These are phyloP conservation scores for Ciborinia camelliae DNA, from an alignment of 2,329 filamentous ascomycete genomes.

Conservation along the genomic window DNA sequence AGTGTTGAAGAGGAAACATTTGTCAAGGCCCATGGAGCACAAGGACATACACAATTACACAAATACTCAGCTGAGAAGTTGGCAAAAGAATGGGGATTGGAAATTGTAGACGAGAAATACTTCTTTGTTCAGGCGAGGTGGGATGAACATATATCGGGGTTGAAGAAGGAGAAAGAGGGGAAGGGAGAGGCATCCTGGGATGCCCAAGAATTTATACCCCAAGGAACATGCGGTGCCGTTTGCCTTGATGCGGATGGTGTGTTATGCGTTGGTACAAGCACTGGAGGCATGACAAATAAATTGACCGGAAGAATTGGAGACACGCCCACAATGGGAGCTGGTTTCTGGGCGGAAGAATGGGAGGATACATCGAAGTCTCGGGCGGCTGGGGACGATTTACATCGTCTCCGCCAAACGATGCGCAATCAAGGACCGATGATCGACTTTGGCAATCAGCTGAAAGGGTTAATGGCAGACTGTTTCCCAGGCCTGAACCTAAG, in stretches of 20 bases:
- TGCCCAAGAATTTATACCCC: slow-evolving; percentile 64
- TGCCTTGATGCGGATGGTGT: slow-evolving; percentile 74
- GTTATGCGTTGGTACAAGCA: slow-evolving; percentile 64
- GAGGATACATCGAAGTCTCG: slow-evolving; percentile 37
- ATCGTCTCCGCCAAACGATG: slow-evolving; percentile 29
- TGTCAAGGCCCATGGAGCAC: slow-evolving; percentile 42
- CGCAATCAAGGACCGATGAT: slow-evolving; percentile 37
- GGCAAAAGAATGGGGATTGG: slow-evolving; percentile 65
- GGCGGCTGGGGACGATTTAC: slow-evolving; percentile 35
- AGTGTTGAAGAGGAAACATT: slow-evolving; percentile 9
- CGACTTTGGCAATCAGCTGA: slow-evolving; percentile 44
- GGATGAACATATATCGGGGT: slow-evolving; percentile 69
- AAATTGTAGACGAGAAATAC: slow-evolving; percentile 63
- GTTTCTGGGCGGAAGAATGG: slow-evolving; percentile 91
- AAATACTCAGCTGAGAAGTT: slow-evolving; percentile 67
- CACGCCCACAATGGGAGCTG: slow-evolving; percentile 77
- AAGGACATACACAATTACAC: slow-evolving; percentile 67
- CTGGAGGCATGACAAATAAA: slow-evolving; percentile 85
- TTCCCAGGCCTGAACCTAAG: slow-evolving; percentile 45
- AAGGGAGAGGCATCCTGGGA: slow-evolving; percentile 53
- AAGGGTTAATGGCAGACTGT: slow-evolving; percentile 55
- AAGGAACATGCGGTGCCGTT: slow-evolving; percentile 82
- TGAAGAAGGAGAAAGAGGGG: slow-evolving; percentile 46
- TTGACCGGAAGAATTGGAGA: slow-evolving; percentile 80
- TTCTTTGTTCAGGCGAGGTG: slow-evolving; percentile 77